These are phyloP conservation scores for Veloboletus limbatus DNA, from an alignment of 1,284 basidiomycete species.

Conservation along the genomic window DNA sequence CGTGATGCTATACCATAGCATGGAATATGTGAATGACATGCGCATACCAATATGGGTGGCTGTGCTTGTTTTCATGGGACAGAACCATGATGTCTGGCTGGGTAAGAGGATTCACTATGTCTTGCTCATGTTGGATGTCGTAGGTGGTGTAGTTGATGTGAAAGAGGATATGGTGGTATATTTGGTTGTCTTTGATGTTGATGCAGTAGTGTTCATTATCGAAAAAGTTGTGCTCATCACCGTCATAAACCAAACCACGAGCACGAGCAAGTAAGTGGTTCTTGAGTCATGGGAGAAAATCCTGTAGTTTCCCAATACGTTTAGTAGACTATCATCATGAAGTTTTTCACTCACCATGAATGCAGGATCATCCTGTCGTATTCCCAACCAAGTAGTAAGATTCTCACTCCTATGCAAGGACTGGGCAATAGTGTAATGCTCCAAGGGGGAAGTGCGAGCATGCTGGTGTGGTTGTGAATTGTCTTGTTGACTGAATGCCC, in stretches of 20 bases:
- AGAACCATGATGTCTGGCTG: conserved; percentile 4
- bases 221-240: conserved; percentile 30
- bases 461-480: too few species aligned
- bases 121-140: conserved; percentile 1
- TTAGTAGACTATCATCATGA: too few species aligned
- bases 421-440: conserved; percentile 8
- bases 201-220: conserved; percentile 21
- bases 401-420: too few species aligned
- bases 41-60: conserved; percentile 9
- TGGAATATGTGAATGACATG: background rate
- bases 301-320: too few species aligned
- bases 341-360: too few species aligned
- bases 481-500: background rate
- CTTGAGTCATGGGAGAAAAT: too few species aligned
- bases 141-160: conserved; percentile 29
- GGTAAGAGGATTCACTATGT: background rate
- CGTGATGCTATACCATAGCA: background rate
- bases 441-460: conserved; percentile 1
- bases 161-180: conserved; percentile 1
- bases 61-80: background rate
- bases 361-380: too few species aligned
- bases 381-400: too few species aligned
- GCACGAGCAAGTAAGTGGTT: conserved; percentile 33
- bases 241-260: conserved; percentile 22
- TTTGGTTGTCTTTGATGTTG: conserved; percentile 8